Conservation (phyloP, 306 rosid species). For the Macrotyloma uniflorum region DNA sequence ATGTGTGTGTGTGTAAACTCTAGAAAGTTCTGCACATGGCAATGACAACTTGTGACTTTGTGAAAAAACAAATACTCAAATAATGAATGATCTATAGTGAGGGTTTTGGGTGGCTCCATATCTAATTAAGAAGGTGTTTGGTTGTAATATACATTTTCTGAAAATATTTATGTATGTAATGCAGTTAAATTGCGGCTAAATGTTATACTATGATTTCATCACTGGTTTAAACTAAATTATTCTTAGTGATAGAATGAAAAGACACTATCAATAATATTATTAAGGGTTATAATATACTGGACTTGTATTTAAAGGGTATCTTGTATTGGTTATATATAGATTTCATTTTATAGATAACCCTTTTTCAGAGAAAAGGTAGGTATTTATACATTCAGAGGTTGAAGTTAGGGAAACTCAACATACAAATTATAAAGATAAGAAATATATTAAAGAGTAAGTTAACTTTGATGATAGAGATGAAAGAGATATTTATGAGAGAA, state of each 20-base stretch:
- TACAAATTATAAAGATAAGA: no score
- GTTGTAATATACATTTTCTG: not conserved
- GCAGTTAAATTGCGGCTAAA: not conserved
- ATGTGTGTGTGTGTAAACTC: not conserved
- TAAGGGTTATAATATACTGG: no score
- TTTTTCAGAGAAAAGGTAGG: no score
- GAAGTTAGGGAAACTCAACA: no score
- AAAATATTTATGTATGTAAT: not conserved
- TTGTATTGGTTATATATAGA: no score
- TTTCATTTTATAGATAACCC: no score
- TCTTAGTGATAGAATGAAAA: not conserved
- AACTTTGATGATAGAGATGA: no score
- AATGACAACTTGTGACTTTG: slow-evolving; percentile 8
- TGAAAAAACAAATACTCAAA: not conserved
- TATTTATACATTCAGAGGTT: rapidly evolving
- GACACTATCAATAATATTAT: no score
- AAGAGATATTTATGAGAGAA: no score
- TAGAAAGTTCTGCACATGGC: slow-evolving; percentile 4
- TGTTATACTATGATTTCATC: not conserved
- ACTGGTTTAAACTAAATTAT: not conserved
- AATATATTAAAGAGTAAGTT: no score
- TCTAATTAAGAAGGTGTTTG: not conserved
- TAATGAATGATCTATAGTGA: not conserved
- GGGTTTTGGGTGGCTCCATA: not conserved
- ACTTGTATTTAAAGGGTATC: no score